Base-by-base conservation (phyloP, 441 rosid species). In the Biscutella laevigata region DNA sequence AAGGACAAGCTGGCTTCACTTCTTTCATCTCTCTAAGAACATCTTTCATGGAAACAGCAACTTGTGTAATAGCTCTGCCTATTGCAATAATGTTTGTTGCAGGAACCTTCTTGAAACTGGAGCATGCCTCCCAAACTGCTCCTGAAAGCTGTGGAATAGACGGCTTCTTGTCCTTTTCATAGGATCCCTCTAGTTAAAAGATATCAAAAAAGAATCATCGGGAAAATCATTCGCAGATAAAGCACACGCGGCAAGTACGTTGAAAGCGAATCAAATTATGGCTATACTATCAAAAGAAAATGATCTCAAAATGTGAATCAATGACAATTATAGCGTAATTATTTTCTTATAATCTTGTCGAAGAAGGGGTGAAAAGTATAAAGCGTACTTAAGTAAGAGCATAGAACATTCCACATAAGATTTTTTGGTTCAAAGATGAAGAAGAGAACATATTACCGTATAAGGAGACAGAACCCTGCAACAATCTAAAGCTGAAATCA, bases 21-120 rank as follows among this genome's bases (percentile, higher is more conserved):
- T 92, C 99, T 53, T 88, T 78, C 87, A 92, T 77, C 78, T 92
- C 96, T 20, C 95, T 82, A 57, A 92, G 79, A 66, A 88, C 96
- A 74, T 92, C 98, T 69, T 84, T 84, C 73, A 86, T 70, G 6
- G 92, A 80, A 44, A 81, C 89, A 5, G 95, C 95, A 63, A 86
- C 84, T 59, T 80, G 84, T 2, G 94, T 81, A 74, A 92, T 82
- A 56, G 78, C 88, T 26, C 98, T 84, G n/a, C 96, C 95, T 37
- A 91, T 71, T 3, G 91, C 94, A 5, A 64, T 75, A 25, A 85
- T 76, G 66, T 91, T 83, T 59, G 96, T 74, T n/a, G 83, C 58
- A 38, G 96, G 89, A 56, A 78, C 71, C 75, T 86, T 92, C 78
- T 83, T 82, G 38, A 91, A 83, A 68, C 86, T 67, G 29, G 83